A percentile compares a stretch with the other conserved stretches of the same genome.
phyloP scores from a whole-genome alignment of 2,329 filamentous ascomycete genomes.

The Fusarium pseudocircinatum region DNA sequence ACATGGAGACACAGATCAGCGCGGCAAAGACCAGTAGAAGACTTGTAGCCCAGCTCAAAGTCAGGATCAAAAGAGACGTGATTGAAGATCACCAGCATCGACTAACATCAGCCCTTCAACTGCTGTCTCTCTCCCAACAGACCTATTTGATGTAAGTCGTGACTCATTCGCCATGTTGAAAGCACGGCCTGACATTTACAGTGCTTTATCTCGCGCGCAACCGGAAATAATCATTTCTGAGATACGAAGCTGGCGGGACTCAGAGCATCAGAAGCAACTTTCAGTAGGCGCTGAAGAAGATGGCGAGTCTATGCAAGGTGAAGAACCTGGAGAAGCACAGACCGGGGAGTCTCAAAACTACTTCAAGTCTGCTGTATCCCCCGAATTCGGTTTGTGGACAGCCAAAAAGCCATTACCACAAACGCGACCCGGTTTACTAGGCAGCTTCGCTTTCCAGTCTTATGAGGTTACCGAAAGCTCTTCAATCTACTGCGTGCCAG shows the following conservation, averaged over 20 bases:
- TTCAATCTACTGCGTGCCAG: not conserved
- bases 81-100: constrained; percentile 11
- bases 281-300: fast-evolving
- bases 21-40: not conserved
- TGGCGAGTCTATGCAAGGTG: fast-evolving
- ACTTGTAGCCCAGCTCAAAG: not conserved
- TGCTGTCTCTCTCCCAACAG: constrained; percentile 14
- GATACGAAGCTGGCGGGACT: not conserved
- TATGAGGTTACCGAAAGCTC: fast-evolving
- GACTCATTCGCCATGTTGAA: fast-evolving
- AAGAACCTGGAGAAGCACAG: fast-evolving
- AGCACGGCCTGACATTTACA: fast-evolving
- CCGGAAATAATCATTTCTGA: constrained; percentile 5
- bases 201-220: constrained; percentile 9
- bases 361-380: fast-evolving
- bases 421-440: fast-evolving
- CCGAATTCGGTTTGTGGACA: fast-evolving
- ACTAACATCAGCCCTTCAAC: constrained; percentile 1
- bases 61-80: constrained; percentile 5
- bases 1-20: constrained; percentile 12
- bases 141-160: constrained; percentile 11
- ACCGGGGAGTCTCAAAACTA: fast-evolving
- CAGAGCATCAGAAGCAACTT: fast-evolving
- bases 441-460: fast-evolving
- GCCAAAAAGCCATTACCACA: fast-evolving